Evolutionary conservation across 768 basidiomycete genomes (phyloP).

Genomic region (Kwoniella dendrophila): DNA sequence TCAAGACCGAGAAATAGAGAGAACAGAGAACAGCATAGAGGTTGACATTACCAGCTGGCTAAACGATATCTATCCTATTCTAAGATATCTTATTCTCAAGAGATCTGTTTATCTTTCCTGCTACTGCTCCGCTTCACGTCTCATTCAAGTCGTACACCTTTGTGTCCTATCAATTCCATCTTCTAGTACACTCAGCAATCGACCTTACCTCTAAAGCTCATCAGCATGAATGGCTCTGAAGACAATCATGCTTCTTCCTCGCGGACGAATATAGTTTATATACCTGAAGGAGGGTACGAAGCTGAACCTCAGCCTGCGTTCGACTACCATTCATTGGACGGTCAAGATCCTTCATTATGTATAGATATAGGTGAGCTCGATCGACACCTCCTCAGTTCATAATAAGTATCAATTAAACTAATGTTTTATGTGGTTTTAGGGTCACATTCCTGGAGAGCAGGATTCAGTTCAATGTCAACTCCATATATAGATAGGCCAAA

Average conservation of each 20-base stretch:
- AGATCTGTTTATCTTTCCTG: background rate
- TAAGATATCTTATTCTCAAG: background rate
- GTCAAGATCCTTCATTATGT: constrained; percentile 41
- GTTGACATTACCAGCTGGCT: background rate
- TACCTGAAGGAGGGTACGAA: constrained; percentile 29
- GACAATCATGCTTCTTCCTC: constrained; percentile 24
- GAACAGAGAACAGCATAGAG: constrained; percentile 7
- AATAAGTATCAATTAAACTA: background rate
- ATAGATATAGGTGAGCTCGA: constrained; percentile 46
- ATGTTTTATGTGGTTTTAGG: constrained; percentile 52
- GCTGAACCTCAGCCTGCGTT: constrained; percentile 30
- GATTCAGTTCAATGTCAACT: constrained; percentile 67
- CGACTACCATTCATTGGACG: constrained; percentile 33
- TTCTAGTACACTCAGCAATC: no score
- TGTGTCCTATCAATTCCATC: no score
- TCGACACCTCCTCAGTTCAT: no score
- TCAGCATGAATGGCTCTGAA: constrained; percentile 11
- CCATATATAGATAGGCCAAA: constrained; percentile 69
- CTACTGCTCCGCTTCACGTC: background rate
- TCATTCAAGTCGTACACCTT: background rate
- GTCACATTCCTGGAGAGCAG: constrained; percentile 77
- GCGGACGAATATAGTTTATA: constrained; percentile 25
- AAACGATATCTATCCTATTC: constrained; percentile 1
- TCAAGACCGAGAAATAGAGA: background rate
- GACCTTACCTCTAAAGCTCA: no score